Percentiles rank a stretch among this genome's conserved stretches.
Conservation (phyloP, 2,329 filamentous ascomycete species). For the Capronia coronata region DNA sequence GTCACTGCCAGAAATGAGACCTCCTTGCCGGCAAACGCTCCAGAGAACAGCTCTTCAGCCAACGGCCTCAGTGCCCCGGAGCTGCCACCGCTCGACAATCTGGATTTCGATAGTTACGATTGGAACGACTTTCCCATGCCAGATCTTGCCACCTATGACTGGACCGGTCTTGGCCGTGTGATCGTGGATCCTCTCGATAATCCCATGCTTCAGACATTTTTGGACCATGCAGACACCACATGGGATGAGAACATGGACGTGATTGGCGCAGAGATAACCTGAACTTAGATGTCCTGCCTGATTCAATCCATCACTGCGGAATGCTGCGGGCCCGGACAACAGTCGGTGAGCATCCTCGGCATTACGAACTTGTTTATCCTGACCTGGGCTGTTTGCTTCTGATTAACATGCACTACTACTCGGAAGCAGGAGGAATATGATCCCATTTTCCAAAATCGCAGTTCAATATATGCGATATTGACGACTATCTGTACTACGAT, state of each 20-base stretch:
- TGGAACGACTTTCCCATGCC: not conserved
- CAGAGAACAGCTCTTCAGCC: not conserved
- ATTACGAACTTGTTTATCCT: too few species aligned
- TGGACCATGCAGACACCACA: not conserved
- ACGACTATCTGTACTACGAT: too few species aligned
- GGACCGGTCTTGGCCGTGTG: not conserved
- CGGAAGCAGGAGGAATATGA: too few species aligned
- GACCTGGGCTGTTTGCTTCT: too few species aligned
- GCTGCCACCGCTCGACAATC: not conserved
- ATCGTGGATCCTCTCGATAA: constrained; percentile 3
- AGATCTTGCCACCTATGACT: constrained; percentile 3
- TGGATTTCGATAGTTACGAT: constrained; percentile 2
- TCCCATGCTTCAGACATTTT: constrained; percentile 3
- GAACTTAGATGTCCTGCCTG: not conserved
- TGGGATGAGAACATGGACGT: not conserved
- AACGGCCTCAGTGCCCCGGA: not conserved
- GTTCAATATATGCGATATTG: too few species aligned
- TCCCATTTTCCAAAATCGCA: too few species aligned
- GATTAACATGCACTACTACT: not conserved
- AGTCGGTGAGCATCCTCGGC: too few species aligned
- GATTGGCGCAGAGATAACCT: not conserved
- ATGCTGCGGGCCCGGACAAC: too few species aligned
- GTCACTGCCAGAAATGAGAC: not conserved
- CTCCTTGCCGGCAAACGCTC: not conserved
- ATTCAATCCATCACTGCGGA: too few species aligned